phyloP scores from a whole-genome alignment of 495 filamentous ascomycete species.

The Achaetomiella virescens region DNA sequence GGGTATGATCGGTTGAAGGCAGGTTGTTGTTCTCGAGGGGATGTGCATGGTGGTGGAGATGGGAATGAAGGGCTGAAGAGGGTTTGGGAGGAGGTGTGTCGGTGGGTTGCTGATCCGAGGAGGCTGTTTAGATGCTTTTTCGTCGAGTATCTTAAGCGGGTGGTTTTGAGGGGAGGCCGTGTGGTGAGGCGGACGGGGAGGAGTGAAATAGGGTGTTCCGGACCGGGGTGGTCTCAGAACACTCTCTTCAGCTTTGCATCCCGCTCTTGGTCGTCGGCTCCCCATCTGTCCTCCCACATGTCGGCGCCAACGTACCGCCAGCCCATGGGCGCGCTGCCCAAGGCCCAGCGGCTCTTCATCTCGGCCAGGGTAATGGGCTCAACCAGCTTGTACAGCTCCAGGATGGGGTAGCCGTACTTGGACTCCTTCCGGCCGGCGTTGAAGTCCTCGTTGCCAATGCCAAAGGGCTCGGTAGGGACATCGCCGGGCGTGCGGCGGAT shows the following conservation, averaged over 20 bases:
- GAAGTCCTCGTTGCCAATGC: slow-evolving; percentile 38
- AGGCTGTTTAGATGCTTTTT: neutral
- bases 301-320: slow-evolving; percentile 25
- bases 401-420: slow-evolving; percentile 34
- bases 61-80: slow-evolving; percentile 3
- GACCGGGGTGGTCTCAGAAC: slow-evolving; percentile 7
- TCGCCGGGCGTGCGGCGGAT: slow-evolving; percentile 24
- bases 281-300: slow-evolving; percentile 19
- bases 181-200: neutral
- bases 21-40: slow-evolving; percentile 1
- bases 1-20: slow-evolving; percentile 3
- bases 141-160: slow-evolving; percentile 1
- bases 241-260: slow-evolving; percentile 14
- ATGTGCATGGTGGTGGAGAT: neutral
- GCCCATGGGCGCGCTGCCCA: slow-evolving; percentile 26
- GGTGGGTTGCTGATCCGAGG: slow-evolving; percentile 4
- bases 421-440: slow-evolving; percentile 33
- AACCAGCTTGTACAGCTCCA: slow-evolving; percentile 27
- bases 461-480: slow-evolving; percentile 29
- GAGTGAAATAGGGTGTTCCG: neutral
- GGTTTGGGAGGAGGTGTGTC: neutral
- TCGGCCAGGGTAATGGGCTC: slow-evolving; percentile 24
- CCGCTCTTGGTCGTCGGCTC: slow-evolving; percentile 6
- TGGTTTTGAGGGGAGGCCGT: neutral
- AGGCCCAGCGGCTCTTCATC: slow-evolving; percentile 23